Evolutionary conservation across 2,329 filamentous ascomycete genomes (phyloP).

Genomic region (Aspergillus transmontanensis): DNA sequence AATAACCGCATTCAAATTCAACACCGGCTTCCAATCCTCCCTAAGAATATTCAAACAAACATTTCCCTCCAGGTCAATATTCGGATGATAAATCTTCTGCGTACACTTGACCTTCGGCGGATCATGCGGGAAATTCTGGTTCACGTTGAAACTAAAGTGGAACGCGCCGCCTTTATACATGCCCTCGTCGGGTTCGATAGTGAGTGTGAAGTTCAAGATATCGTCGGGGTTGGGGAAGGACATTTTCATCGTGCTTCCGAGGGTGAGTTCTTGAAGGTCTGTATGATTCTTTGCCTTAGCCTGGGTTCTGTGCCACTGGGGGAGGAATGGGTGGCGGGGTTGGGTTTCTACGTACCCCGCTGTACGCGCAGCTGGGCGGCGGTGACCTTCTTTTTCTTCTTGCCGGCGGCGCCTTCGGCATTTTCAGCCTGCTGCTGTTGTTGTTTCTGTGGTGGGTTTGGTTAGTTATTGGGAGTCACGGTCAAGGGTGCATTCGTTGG

Average conservation of each 20-base stretch:
- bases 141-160: slow-evolving; percentile 88
- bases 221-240: slow-evolving; percentile 62
- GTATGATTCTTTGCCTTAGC: background rate
- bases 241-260: slow-evolving; percentile 59
- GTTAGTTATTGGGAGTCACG: background rate
- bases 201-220: slow-evolving; percentile 56
- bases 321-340: background rate
- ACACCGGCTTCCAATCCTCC: slow-evolving; percentile 98
- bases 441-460: slow-evolving; percentile 51
- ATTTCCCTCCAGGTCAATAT: slow-evolving; percentile 97
- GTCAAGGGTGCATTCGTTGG: background rate
- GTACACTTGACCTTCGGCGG: slow-evolving; percentile 96
- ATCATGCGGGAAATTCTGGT: slow-evolving; percentile 94
- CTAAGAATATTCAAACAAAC: slow-evolving; percentile 96
- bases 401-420: slow-evolving; percentile 75
- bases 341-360: slow-evolving; percentile 67
- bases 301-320: background rate
- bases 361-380: slow-evolving; percentile 93
- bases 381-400: slow-evolving; percentile 98
- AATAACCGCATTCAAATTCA: slow-evolving; percentile 95
- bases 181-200: slow-evolving; percentile 57
- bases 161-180: slow-evolving; percentile 88
- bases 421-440: slow-evolving; percentile 97
- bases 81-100: slow-evolving; percentile 98
- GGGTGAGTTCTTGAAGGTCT: slow-evolving; percentile 53